phyloP scores from a whole-genome alignment of 306 rosid genomes.

The Quercus agrifolia region DNA sequence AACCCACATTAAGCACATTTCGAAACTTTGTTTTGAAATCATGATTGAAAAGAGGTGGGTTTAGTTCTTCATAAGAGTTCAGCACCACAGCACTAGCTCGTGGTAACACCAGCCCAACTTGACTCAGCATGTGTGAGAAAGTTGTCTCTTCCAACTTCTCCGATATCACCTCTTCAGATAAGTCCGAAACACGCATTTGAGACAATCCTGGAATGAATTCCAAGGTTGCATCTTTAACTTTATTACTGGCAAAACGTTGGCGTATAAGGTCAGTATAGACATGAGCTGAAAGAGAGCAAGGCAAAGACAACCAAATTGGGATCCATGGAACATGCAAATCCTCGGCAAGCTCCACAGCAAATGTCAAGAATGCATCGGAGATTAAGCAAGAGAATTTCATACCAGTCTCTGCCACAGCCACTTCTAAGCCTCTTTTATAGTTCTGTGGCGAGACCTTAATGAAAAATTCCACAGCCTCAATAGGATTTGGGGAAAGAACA shows the following conservation, averaged over 20 bases:
- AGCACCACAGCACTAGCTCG: constrained; percentile 35
- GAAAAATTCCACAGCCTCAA: constrained; percentile 26
- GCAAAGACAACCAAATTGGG: constrained; percentile 27
- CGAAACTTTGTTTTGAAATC: constrained; percentile 34
- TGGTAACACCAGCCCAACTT: constrained; percentile 24
- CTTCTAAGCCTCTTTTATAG: constrained; percentile 15
- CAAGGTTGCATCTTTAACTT: background rate
- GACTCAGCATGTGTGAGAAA: constrained; percentile 23
- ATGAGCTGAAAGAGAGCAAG: constrained; percentile 32
- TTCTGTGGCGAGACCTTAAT: constrained; percentile 28
- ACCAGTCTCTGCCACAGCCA: constrained; percentile 16
- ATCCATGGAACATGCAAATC: constrained; percentile 44
- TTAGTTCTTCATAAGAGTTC: constrained; percentile 30
- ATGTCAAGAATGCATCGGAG: constrained; percentile 33
- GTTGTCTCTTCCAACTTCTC: constrained; percentile 3
- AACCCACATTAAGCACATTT: constrained; percentile 33
- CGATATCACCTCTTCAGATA: constrained; percentile 12
- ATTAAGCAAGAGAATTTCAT: constrained; percentile 29
- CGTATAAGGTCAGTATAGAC: constrained; percentile 32
- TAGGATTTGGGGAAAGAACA: background rate
- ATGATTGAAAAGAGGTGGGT: constrained; percentile 11
- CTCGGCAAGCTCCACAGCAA: constrained; percentile 21
- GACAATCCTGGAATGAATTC: constrained; percentile 42
- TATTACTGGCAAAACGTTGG: too few species aligned
- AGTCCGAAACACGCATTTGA: constrained; percentile 22